Evolutionary conservation across 768 basidiomycete species (phyloP).

Genomic region (Serendipita sp.): DNA sequence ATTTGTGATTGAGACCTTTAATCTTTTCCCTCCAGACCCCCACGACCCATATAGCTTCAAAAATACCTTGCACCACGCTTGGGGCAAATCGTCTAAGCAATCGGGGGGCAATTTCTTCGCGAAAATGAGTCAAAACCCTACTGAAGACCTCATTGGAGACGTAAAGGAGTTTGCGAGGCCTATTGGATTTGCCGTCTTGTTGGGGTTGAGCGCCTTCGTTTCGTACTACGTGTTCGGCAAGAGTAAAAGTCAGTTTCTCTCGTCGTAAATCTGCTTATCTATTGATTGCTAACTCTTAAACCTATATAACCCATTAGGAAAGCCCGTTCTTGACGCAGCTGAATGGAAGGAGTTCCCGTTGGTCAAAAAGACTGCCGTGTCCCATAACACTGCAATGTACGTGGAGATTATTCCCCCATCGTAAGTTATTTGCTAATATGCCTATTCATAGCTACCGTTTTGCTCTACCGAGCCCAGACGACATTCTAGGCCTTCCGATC

Average conservation of each 20-base stretch:
- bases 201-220: slow-evolving; percentile 7
- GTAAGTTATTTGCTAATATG: not conserved
- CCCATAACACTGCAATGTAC: slow-evolving; percentile 91
- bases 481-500: slow-evolving; percentile 82
- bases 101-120: slow-evolving; percentile 17
- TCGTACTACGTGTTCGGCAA: slow-evolving; percentile 6
- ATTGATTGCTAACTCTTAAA: not conserved
- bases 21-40: slow-evolving; percentile 40
- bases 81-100: slow-evolving; percentile 40
- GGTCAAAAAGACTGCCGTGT: slow-evolving; percentile 63
- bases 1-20: slow-evolving; percentile 30
- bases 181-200: slow-evolving; percentile 9
- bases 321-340: slow-evolving; percentile 56
- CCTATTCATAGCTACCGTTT: slow-evolving; percentile 68
- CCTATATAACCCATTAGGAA: slow-evolving; percentile 43
- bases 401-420: slow-evolving; percentile 16
- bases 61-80: slow-evolving; percentile 1
- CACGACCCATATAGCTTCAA: slow-evolving; percentile 15
- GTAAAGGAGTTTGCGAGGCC: slow-evolving; percentile 34
- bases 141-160: slow-evolving; percentile 25
- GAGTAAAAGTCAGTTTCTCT: slow-evolving; percentile 8
- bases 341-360: slow-evolving; percentile 76
- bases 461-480: slow-evolving; percentile 53
- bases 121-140: slow-evolving; percentile 19
- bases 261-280: not conserved